Evolutionary conservation across 208 protist genomes (phyloP).

Genomic region (Spironucleus salmonicida): DNA sequence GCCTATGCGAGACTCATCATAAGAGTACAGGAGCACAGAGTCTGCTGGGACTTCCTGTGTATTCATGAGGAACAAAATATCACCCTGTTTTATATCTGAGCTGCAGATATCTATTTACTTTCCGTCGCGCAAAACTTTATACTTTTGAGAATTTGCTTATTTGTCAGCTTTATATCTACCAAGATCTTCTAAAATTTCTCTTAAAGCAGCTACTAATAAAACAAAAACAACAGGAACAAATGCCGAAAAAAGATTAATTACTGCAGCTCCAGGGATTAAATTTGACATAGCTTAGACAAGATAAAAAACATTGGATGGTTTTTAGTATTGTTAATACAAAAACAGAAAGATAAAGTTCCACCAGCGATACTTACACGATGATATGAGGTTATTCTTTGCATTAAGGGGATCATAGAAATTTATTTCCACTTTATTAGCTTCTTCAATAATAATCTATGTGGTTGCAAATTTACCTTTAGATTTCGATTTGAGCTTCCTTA

Average conservation of each 20-base stretch:
- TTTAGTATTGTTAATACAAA: constrained; percentile 21
- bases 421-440: no score
- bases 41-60: constrained; percentile 60
- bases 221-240: constrained; percentile 7
- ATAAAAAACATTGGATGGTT: neutral
- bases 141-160: neutral
- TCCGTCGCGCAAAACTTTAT: neutral
- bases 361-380: neutral
- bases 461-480: no score
- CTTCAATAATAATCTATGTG: no score
- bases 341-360: constrained; percentile 26
- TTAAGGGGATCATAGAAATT: neutral
- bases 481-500: no score
- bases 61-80: constrained; percentile 68
- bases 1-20: neutral
- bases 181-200: constrained; percentile 22
- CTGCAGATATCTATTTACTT: no score
- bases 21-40: neutral
- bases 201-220: neutral
- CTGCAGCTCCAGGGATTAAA: neutral
- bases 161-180: neutral
- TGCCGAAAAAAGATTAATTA: neutral
- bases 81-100: constrained; percentile 67
- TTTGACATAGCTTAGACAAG: neutral
- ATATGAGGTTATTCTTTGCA: constrained; percentile 11